Evolutionary conservation across 176 grass and related monocot species (phyloP).

Genomic region (Aegilops longissima): DNA sequence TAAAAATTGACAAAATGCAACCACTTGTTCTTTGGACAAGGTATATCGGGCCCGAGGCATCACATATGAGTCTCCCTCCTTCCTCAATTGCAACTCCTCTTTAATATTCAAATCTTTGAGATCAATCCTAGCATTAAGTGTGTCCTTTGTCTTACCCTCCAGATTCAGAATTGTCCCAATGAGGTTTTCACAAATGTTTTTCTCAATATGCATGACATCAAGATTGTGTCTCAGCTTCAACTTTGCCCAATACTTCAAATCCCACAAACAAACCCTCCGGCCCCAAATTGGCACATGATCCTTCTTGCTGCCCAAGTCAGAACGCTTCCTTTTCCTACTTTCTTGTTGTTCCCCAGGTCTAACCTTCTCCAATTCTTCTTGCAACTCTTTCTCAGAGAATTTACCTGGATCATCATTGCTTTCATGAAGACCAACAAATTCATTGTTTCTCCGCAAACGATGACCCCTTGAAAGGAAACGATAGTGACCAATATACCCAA

Average conservation of each 20-base stretch:
- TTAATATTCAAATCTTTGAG: slow-evolving; percentile 11
- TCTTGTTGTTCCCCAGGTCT: neutral
- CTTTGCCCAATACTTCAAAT: slow-evolving; percentile 25
- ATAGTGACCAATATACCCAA: slow-evolving; percentile 29
- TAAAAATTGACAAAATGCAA: neutral
- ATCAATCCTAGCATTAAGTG: slow-evolving; percentile 20
- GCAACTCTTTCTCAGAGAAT: neutral
- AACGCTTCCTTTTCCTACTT: neutral
- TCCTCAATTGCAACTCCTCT: neutral
- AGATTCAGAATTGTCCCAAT: neutral
- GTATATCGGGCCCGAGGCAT: neutral
- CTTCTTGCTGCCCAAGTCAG: neutral
- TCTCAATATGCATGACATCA: slow-evolving; percentile 36
- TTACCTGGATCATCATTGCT: neutral
- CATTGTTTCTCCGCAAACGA: neutral
- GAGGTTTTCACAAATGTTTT: slow-evolving; percentile 25
- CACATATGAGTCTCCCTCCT: neutral
- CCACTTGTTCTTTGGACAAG: neutral
- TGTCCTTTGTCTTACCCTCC: slow-evolving; percentile 25
- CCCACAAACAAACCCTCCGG: neutral
- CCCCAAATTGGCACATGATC: neutral
- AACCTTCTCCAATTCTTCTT: neutral
- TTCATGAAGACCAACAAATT: slow-evolving; percentile 2
- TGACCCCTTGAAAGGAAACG: slow-evolving; percentile 10
- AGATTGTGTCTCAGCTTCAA: slow-evolving; percentile 21